Conservation (phyloP, 805 yeast species). For the Komagataella pseudopastoris region DNA sequence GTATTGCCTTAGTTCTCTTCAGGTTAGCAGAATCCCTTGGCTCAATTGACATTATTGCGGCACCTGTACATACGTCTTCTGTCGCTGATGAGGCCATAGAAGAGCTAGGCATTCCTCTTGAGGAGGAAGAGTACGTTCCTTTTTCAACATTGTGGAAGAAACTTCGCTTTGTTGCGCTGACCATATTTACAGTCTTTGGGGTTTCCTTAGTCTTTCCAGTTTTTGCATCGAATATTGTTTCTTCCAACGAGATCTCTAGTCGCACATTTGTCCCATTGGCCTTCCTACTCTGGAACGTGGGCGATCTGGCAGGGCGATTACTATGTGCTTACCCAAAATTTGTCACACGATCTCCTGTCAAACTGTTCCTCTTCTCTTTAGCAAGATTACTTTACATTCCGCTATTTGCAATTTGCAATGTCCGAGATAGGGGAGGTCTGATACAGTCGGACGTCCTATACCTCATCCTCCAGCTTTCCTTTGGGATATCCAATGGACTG, state of each 20-base stretch:
- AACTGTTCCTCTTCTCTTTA: conserved; percentile 40
- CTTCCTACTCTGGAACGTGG: conserved; percentile 77
- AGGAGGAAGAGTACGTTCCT: conserved; percentile 30
- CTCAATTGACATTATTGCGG: background rate
- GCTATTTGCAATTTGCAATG: conserved; percentile 55
- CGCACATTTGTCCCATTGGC: conserved; percentile 56
- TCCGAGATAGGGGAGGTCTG: conserved; percentile 26
- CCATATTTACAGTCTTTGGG: conserved; percentile 64
- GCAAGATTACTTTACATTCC: conserved; percentile 53
- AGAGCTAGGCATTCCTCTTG: background rate
- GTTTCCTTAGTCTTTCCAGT: conserved; percentile 78
- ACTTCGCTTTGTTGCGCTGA: conserved; percentile 45
- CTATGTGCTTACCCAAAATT: conserved; percentile 36
- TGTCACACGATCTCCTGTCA: conserved; percentile 27
- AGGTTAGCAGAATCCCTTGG: conserved; percentile 8
- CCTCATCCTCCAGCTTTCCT: conserved; percentile 53
- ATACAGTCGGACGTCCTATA: conserved; percentile 52
- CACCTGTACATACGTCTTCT: conserved; percentile 4
- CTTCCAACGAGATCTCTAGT: conserved; percentile 31
- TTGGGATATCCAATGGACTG: conserved; percentile 87
- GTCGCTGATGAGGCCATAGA: conserved; percentile 1
- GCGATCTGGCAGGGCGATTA: conserved; percentile 74
- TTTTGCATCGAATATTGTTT: conserved; percentile 62
- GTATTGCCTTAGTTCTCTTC: conserved; percentile 5
- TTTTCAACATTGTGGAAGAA: conserved; percentile 47